phyloP scores from a whole-genome alignment of 2,329 filamentous ascomycete species.

The Penicillium digitatum region DNA sequence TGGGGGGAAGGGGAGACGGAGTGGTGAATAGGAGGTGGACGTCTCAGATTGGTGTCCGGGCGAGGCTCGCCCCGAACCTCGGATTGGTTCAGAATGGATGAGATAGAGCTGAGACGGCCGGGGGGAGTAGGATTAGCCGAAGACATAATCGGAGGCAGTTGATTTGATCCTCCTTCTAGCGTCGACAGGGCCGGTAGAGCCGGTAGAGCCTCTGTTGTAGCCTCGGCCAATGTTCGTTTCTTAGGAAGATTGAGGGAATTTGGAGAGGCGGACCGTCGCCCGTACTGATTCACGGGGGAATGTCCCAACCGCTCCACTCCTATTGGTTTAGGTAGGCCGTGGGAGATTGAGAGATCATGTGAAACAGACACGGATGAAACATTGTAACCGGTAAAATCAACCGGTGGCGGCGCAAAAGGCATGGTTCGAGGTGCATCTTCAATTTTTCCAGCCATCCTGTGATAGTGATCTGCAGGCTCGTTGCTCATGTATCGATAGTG shows the following conservation, averaged over 20 bases:
- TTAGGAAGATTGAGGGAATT: conserved; percentile 30
- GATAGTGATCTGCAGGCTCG: conserved; percentile 41
- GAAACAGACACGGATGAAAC: conserved; percentile 30
- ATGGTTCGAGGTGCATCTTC: conserved; percentile 36
- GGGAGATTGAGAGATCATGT: conserved; percentile 29
- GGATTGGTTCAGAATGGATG: conserved; percentile 66
- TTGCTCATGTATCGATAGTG: conserved; percentile 34
- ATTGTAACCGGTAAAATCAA: conserved; percentile 50
- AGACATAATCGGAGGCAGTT: conserved; percentile 40
- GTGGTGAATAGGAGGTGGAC: conserved; percentile 30
- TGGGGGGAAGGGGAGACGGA: conserved; percentile 19
- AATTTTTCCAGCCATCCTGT: conserved; percentile 39
- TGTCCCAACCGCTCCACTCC: conserved; percentile 31
- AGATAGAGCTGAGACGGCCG: conserved; percentile 69
- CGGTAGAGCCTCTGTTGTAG: conserved; percentile 28
- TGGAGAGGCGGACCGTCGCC: conserved; percentile 33
- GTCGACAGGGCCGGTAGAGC: conserved; percentile 27
- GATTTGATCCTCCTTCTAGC: conserved; percentile 35
- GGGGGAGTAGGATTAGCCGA: conserved; percentile 37
- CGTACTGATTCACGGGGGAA: conserved; percentile 30
- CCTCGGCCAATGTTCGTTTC: conserved; percentile 38
- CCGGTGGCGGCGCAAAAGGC: conserved; percentile 43
- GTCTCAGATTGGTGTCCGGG: conserved; percentile 39
- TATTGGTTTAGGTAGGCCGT: conserved; percentile 24
- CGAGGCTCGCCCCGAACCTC: conserved; percentile 36